Conservation (phyloP, 305 asterid species). For the Fraxinus dipetala region DNA sequence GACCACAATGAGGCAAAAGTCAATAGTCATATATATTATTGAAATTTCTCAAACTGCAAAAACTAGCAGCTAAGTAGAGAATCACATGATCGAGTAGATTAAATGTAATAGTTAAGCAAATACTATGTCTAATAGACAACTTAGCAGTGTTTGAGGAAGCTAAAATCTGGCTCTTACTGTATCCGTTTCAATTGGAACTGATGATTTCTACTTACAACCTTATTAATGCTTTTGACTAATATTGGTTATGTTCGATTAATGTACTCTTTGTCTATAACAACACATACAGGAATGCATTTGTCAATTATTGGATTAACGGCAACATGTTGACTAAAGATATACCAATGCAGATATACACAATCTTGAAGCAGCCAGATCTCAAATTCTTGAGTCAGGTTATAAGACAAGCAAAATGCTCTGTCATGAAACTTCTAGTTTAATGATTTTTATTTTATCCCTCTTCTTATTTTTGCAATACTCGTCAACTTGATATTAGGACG, state of each 20-base stretch:
- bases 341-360: conserved; percentile 63
- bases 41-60: neutral
- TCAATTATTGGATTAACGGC: conserved; percentile 75
- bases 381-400: conserved; percentile 63
- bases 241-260: conserved; percentile 18
- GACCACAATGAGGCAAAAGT: neutral
- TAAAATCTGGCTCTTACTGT: conserved; percentile 5
- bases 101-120: neutral
- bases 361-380: conserved; percentile 77
- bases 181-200: conserved; percentile 2
- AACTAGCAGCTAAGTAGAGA: neutral
- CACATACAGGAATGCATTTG: conserved; percentile 76
- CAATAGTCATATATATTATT: neutral
- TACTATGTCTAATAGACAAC: neutral
- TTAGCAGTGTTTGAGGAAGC: neutral
- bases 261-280: conserved; percentile 22
- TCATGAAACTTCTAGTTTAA: conserved; percentile 10
- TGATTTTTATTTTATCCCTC: conserved; percentile 13
- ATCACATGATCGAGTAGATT: conserved; percentile 1
- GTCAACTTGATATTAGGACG: conserved; percentile 54
- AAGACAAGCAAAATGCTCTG: conserved; percentile 2
- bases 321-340: conserved; percentile 79
- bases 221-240: conserved; percentile 17
- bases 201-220: conserved; percentile 8
- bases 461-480: conserved; percentile 12